Percentiles rank a stretch among this genome's conserved stretches.
Evolutionary conservation across 495 filamentous ascomycete species (phyloP).

Genomic region (Lentithecium fluviatile): DNA sequence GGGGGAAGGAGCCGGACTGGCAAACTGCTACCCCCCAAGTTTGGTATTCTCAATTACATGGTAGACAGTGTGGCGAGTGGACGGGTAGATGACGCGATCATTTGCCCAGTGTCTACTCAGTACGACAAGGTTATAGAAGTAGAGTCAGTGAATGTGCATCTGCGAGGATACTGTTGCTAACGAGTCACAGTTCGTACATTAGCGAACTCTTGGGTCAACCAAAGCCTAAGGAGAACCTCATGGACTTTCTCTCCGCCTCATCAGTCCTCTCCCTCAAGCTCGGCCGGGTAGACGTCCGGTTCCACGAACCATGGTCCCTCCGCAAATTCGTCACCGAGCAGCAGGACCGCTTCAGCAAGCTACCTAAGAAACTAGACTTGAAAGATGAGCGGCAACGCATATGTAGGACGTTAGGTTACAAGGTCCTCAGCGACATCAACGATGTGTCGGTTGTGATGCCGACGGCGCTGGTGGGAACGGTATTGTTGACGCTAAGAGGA

Average conservation of each 20-base stretch:
- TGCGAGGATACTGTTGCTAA: conserved; percentile 15
- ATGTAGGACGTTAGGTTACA: conserved; percentile 81
- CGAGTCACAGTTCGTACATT: conserved; percentile 67
- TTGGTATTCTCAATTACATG: conserved; percentile 92
- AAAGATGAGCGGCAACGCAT: conserved; percentile 56
- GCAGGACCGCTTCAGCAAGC: conserved; percentile 48
- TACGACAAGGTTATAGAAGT: conserved; percentile 99
- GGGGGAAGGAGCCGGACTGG: conserved; percentile 89
- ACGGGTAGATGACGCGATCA: conserved; percentile 83
- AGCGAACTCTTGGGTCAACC: conserved; percentile 89
- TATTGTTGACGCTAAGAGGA: conserved; percentile 85
- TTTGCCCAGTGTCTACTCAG: conserved; percentile 93
- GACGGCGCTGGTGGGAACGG: conserved; percentile 89
- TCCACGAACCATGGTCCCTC: conserved; percentile 93
- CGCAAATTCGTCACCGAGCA: conserved; percentile 76
- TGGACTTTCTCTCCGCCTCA: conserved; percentile 82
- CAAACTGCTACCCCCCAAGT: conserved; percentile 89
- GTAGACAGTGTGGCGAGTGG: conserved; percentile 85
- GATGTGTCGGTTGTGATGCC: conserved; percentile 96
- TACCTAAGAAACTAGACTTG: conserved; percentile 38
- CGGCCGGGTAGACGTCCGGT: conserved; percentile 90
- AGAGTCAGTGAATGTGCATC: conserved; percentile 51
- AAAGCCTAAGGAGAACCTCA: conserved; percentile 89
- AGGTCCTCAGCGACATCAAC: conserved; percentile 91
- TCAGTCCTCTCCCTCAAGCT: conserved; percentile 85